Evolutionary conservation across 2,329 filamentous ascomycete species (phyloP).

Genomic region (Endoconidiophora laricicola): DNA sequence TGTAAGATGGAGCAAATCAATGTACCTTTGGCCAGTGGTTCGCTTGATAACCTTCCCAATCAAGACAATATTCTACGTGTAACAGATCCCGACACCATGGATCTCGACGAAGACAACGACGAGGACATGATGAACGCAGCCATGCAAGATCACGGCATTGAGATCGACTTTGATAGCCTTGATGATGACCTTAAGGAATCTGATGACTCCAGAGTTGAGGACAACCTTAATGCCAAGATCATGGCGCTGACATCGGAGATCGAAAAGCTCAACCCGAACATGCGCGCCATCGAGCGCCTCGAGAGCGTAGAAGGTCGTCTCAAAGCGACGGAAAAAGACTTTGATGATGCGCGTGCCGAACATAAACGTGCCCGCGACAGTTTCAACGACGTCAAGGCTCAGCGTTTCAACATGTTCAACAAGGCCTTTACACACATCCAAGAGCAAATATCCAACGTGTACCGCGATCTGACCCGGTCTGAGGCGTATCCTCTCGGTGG

Average conservation of each 20-base stretch:
- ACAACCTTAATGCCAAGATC: conserved; percentile 63
- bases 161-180: conserved; percentile 67
- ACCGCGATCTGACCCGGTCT: conserved; percentile 85
- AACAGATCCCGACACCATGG: conserved; percentile 77
- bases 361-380: conserved; percentile 63
- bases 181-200: conserved; percentile 70
- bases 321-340: conserved; percentile 72
- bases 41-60: conserved; percentile 72
- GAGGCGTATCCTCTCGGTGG: conserved; percentile 88
- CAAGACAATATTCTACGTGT: conserved; percentile 58
- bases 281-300: conserved; percentile 83
- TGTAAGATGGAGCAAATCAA: conserved; percentile 90
- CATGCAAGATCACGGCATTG: conserved; percentile 80
- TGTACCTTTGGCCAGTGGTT: conserved; percentile 60
- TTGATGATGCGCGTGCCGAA: conserved; percentile 62
- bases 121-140: conserved; percentile 46
- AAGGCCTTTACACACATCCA: conserved; percentile 90
- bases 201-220: conserved; percentile 54
- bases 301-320: conserved; percentile 73
- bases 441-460: conserved; percentile 83
- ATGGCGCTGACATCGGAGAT: conserved; percentile 57
- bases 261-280: conserved; percentile 91
- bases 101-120: conserved; percentile 52
- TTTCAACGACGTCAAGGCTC: conserved; percentile 67
- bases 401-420: conserved; percentile 82